Evolutionary conservation across 192 early-diverging fungal species (phyloP), one percentile per base, ranked within the genome.

Genomic region (Rhizoclosmatium sp.): DNA sequence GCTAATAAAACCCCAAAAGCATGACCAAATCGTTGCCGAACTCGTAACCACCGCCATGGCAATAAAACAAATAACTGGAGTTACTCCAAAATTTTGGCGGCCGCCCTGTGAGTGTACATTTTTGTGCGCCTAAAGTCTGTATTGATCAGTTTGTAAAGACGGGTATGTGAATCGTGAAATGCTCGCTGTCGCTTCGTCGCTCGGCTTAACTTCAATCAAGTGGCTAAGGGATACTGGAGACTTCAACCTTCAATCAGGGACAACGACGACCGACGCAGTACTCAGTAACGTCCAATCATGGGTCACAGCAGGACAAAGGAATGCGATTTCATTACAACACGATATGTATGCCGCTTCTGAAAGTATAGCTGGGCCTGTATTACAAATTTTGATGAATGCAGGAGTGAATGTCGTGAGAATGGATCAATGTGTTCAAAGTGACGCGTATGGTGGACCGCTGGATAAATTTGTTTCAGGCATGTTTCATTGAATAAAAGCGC

Each of bases 11-110:
- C 5, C 51, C 31, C 31, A 31, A 31, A 12, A 54, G 51, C 5
- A 7, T 54, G 67, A 21, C 5, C 39, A 69, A 45, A 49, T 69
- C 23, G 67, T 69, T n/a, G 67, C 67, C 4, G 45, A 69, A 69
- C 12, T 69, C 42, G 42, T 69, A 10, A 49, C 44, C 1, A 23
- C 10, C 7, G 67, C 67, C 7, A n/a, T 14, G 19, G 23, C 47
- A 5, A 69, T 69, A 9, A 45, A 49, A 16, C 10, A 69, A 49
- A 7, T 69, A 16, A 69, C 44, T 69, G 67, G 67, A 44, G 67
- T 69, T 7, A 69, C 67, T 19, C 67, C 67, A 41, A 16, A 41
- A 49, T 69, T 44, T 41, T 47, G 44, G 44, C 67, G 67, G 40
- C 45, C 67, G 23, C 67, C 67, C 5, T 47, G 67, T 69, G 40